Evolutionary conservation across 169 alveolate genomes (phyloP).

Genomic region (Babesia ovata): DNA sequence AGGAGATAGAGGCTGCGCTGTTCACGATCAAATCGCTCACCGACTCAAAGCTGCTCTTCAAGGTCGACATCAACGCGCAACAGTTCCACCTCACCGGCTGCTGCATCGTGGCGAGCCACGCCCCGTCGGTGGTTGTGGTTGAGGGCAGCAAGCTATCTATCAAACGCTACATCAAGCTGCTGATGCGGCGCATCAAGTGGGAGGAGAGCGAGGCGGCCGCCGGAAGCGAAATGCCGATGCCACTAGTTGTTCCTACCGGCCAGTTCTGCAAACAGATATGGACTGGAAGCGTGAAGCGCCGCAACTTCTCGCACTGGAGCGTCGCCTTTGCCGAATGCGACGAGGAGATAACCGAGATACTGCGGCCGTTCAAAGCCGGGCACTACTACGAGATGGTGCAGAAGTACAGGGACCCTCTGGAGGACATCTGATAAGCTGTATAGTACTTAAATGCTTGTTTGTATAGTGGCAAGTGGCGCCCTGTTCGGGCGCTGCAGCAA

Average conservation of each 20-base stretch:
- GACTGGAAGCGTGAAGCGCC: conserved; percentile 76
- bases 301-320: conserved; percentile 77
- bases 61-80: conserved; percentile 87
- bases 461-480: background rate
- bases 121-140: conserved; percentile 67
- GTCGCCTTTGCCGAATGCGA: conserved; percentile 67
- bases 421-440: conserved; percentile 35
- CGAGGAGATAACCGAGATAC: conserved; percentile 50
- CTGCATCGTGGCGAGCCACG: conserved; percentile 78
- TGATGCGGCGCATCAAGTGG: conserved; percentile 69
- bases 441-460: conserved; percentile 6
- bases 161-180: conserved; percentile 63
- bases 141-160: conserved; percentile 73
- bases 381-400: conserved; percentile 71
- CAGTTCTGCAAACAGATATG: conserved; percentile 80
- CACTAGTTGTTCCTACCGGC: background rate
- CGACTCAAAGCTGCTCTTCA: conserved; percentile 71
- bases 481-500: too few species aligned
- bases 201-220: conserved; percentile 36
- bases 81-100: conserved; percentile 89
- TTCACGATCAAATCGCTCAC: conserved; percentile 69
- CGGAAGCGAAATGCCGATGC: conserved; percentile 14
- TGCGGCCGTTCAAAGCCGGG: conserved; percentile 58
- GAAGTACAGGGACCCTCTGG: conserved; percentile 65
- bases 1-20: conserved; percentile 73